phyloP scores from a whole-genome alignment of 345 rosid genomes.

The Eucalyptus pumila region DNA sequence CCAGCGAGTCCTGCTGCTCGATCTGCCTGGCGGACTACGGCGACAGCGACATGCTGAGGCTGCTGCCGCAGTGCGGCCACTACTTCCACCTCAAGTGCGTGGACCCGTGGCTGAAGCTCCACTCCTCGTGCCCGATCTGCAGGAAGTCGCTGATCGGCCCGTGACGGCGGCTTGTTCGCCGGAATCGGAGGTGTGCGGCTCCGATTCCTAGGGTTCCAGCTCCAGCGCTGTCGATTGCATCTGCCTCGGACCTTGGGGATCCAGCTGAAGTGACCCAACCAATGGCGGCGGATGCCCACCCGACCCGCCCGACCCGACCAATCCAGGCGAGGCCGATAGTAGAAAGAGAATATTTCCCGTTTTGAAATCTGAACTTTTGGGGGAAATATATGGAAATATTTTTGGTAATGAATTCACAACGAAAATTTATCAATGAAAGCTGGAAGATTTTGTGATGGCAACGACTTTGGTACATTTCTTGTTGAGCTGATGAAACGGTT shows the following conservation, averaged over 20 bases:
- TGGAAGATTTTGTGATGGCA: not conserved
- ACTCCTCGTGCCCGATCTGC: not conserved
- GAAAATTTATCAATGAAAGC: not conserved
- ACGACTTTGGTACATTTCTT: not conserved
- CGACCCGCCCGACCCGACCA: not conserved
- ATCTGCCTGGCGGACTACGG: not conserved
- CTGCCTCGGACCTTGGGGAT: not conserved
- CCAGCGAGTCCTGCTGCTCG: not conserved
- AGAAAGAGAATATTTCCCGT: not conserved
- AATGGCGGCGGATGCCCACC: not conserved
- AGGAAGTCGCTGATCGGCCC: not conserved
- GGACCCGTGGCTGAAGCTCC: not conserved
- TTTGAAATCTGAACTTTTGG: not conserved
- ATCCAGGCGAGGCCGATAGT: not conserved
- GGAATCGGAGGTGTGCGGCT: not conserved
- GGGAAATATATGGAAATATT: not conserved
- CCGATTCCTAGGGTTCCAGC: not conserved
- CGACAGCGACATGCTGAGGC: not conserved
- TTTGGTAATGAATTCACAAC: not conserved
- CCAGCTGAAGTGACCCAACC: not conserved
- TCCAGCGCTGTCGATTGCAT: not conserved
- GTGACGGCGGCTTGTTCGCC: not conserved
- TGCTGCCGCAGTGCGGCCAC: not conserved
- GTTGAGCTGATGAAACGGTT: not conserved
- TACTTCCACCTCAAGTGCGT: not conserved